phyloP scores from a whole-genome alignment of 306 rosid species.

The Begonia loranthoides region DNA sequence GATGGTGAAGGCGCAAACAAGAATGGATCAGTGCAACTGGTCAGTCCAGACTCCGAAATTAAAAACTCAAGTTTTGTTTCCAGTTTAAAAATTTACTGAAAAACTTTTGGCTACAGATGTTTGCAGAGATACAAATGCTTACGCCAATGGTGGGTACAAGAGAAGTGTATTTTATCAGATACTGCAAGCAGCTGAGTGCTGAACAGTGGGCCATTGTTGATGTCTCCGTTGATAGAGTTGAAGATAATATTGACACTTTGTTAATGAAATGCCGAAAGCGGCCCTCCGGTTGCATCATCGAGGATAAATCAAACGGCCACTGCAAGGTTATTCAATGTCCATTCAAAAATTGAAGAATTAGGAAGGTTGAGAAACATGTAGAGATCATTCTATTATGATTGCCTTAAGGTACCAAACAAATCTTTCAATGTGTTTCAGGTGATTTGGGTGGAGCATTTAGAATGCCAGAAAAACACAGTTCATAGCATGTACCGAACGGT shows the following conservation, averaged over 20 bases:
- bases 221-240: conserved; percentile 76
- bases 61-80: no score
- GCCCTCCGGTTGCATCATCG: conserved; percentile 91
- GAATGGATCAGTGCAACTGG: conserved; percentile 80
- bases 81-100: not conserved
- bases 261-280: conserved; percentile 81
- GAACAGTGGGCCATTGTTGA: conserved; percentile 91
- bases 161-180: conserved; percentile 79
- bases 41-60: not conserved
- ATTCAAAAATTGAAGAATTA: no score
- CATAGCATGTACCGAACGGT: conserved; percentile 63
- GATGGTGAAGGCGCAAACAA: conserved; percentile 57
- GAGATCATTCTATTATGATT: no score
- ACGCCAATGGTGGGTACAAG: conserved; percentile 89
- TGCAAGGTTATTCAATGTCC: conserved; percentile 45
- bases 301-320: conserved; percentile 86
- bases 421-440: conserved; percentile 29
- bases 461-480: conserved; percentile 67
- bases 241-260: conserved; percentile 69
- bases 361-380: no score
- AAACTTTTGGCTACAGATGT: conserved; percentile 41
- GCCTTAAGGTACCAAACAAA: no score
- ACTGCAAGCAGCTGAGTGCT: conserved; percentile 62
- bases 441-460: conserved; percentile 90
- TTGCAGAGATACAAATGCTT: conserved; percentile 89